Conservation (phyloP, 306 rosid genomes). For the Clitoria ternatea region DNA sequence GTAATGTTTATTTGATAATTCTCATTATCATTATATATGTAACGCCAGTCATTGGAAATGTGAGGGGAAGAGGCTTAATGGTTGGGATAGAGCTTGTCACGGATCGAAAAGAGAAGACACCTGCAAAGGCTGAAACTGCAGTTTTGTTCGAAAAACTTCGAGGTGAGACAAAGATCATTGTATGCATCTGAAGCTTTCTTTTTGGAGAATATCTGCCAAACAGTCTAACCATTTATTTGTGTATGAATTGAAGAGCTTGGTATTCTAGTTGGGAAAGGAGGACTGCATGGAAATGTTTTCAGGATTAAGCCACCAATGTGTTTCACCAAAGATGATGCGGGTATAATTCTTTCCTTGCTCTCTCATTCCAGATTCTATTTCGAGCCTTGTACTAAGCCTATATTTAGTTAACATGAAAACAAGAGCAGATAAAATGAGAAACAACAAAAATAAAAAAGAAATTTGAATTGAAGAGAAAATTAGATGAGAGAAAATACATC, state of each 20-base stretch:
- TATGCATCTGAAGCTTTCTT: not conserved
- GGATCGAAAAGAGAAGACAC: slow-evolving; percentile 57
- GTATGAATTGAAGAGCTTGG: slow-evolving; percentile 64
- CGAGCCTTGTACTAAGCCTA: no score
- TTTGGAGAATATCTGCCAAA: not conserved
- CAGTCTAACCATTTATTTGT: slow-evolving; percentile 19
- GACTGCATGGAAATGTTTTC: slow-evolving; percentile 81
- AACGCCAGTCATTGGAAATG: slow-evolving; percentile 81
- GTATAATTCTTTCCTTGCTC: slow-evolving; percentile 30
- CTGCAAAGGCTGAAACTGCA: slow-evolving; percentile 80
- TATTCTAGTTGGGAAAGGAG: slow-evolving; percentile 84
- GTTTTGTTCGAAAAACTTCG: slow-evolving; percentile 72
- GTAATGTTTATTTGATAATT: slow-evolving; percentile 11
- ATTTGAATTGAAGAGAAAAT: no score
- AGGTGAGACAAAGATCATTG: slow-evolving; percentile 45
- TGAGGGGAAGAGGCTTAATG: slow-evolving; percentile 88
- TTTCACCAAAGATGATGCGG: slow-evolving; percentile 85
- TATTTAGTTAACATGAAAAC: no score
- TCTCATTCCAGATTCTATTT: not conserved
- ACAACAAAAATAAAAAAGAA: no score
- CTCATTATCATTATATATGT: slow-evolving; percentile 15
- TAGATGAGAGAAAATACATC: no score
- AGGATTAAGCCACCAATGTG: slow-evolving; percentile 95
- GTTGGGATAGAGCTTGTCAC: slow-evolving; percentile 74
- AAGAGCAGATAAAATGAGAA: no score